Evolutionary conservation across 768 basidiomycete genomes (phyloP).

Genomic region (Pholiota molesta): DNA sequence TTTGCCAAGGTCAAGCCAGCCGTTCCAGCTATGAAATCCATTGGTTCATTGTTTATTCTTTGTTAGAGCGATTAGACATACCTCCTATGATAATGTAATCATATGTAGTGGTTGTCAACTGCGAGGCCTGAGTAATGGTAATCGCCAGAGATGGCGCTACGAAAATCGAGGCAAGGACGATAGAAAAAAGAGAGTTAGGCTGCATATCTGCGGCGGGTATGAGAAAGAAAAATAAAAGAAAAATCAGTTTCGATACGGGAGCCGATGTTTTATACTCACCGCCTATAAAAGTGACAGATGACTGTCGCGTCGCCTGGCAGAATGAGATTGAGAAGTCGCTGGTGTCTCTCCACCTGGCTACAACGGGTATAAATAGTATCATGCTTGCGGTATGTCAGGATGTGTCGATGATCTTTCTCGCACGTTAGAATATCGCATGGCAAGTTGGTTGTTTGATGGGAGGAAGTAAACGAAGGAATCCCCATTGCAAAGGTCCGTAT

Average conservation of each 20-base stretch:
- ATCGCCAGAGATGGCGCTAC: background rate
- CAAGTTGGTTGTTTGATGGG: background rate
- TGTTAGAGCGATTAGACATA: background rate
- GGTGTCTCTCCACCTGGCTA: background rate
- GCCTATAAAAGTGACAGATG: background rate
- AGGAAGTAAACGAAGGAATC: background rate
- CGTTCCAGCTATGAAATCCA: conserved; percentile 7
- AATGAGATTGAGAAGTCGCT: background rate
- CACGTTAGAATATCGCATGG: background rate
- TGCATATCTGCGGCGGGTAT: background rate
- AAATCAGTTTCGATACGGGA: background rate
- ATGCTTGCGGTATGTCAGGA: background rate
- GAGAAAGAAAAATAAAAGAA: background rate
- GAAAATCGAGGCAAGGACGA: background rate
- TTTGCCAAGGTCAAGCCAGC: conserved; percentile 13
- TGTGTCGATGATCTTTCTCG: background rate
- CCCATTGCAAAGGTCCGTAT: background rate
- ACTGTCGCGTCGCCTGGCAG: background rate
- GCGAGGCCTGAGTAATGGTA: background rate
- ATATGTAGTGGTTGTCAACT: conserved; percentile 8
- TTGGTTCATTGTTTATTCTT: background rate
- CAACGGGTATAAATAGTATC: conserved; percentile 1
- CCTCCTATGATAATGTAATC: conserved; percentile 18
- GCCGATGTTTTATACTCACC: background rate
- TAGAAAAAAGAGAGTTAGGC: background rate